Evolutionary conservation across 2,329 filamentous ascomycete genomes (phyloP), one percentile per base, ranked within the genome.

Genomic region (Boeremia lycopersici): DNA sequence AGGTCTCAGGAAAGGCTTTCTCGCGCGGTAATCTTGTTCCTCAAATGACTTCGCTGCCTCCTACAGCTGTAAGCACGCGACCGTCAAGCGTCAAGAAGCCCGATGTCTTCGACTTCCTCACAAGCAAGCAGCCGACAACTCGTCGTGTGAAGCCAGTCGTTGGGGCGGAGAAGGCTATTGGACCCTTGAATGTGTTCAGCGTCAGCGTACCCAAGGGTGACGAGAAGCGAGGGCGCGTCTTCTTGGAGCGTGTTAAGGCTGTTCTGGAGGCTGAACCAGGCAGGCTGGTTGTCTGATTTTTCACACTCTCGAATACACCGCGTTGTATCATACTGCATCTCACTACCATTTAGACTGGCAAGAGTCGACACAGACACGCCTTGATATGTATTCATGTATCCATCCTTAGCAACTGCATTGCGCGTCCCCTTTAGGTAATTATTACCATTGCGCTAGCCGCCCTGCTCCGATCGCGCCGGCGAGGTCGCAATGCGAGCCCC

Each of bases 61-160:
- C 65, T 4, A 63, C 65, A 7, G 55, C 59, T 1, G 46, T 60
- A 30, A 70, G 77, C 60, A 66, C 77, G 29, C 63, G 72, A 36
- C 39, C 62, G n/a, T 59, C 75, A 40, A 75, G 73, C 12, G 62
- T 76, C n/a, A 79, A 81, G 65, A 83, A 86, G 71, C 65, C 81
- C 17, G 93, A 98, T 72, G 87, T 98, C 46, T 87, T 97, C 64
- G 95, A 98, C 71, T 81, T 96, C 40, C 83, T 97, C 33, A 57
- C 64, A 19, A 71, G 71, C 31, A 75, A 72, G 62, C 74, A 67
- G 60, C 54, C 60, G 31, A 51, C 40, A 28, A 48, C 62, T 44
- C 60, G 46, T 56, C 49, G 54, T 74, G 70, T 67, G 69, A 74
- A 71, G 57, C 55, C 64, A 31, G 58, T 58, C 48, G 64, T 65